Evolutionary conservation across 2,329 filamentous ascomycete species (phyloP), one percentile per base, ranked within the genome.

Genomic region (Chaetomium sp.): DNA sequence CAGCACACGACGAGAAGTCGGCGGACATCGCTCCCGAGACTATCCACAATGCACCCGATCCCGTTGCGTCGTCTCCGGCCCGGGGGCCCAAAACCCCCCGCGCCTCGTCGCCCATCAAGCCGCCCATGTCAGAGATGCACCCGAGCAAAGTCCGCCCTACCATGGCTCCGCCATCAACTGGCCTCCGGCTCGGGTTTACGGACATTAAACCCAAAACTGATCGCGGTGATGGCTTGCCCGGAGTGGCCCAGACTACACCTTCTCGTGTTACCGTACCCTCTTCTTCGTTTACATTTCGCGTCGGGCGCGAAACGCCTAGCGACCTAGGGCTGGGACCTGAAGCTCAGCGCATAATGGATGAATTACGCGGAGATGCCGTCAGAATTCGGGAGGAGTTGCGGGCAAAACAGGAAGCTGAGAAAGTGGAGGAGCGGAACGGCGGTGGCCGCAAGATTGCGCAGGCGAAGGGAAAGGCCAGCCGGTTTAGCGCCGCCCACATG

Each of bases 401-500:
- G 16, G 85, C 86, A 2, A 80, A 90, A 70, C 83, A 84, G 42
- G 85, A 88, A 47, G 82, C 83, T 38, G 82, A 89, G 69, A 75
- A 77, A 53, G 72, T 76, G 29, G 79, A 83, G 50, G 80, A 82
- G 21, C 76, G 75, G 16, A 75, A 79, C 38, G 75, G 78, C 2
- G 81, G 82, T 49, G 73, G 69, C 16, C 89, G 94, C 69, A 92
- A 88, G 76, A 90, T 96, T 73, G 93, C 90, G 7, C 87, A 87
- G 70, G 87, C 93, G 13, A 96, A 89, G 78, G 88, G 91, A 70
- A 93, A 89, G 75, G 84, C 87, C 58, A 81, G 88, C 57, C 89
- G 94, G 54, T 98, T 89, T 78, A 97, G 92, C 74, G 89, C 92
- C 68, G 88, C 86, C 45, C 94, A 98, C 75, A 90, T 91, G 85